Conservation (phyloP, 1,284 basidiomycete species). For the Trametes versicolor region DNA sequence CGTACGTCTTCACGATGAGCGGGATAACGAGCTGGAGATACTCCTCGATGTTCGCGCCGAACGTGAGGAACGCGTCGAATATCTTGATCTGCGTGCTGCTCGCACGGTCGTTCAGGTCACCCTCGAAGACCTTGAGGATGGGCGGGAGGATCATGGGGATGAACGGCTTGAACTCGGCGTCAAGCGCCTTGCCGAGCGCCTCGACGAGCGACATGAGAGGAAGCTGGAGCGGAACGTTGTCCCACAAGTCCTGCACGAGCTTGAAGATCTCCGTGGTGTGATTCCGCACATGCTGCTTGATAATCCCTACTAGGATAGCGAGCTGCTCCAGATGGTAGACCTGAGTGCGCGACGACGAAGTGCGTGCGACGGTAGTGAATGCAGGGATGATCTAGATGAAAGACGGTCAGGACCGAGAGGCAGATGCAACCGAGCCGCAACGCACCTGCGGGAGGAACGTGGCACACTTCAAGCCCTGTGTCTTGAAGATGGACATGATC, state of each 20-base stretch:
- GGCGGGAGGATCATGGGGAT: conserved; percentile 93
- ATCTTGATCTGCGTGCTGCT: conserved; percentile 89
- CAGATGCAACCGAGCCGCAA: not conserved
- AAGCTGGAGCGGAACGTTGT: conserved; percentile 86
- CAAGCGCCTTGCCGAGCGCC: conserved; percentile 93
- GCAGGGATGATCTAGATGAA: conserved; percentile 91
- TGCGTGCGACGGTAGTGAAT: conserved; percentile 90
- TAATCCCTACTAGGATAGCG: conserved; percentile 95
- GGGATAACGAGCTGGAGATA: conserved; percentile 98
- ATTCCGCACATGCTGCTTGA: conserved; percentile 97
- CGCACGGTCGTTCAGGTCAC: conserved; percentile 83
- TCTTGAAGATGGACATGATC: conserved; percentile 99
- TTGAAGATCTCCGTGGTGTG: conserved; percentile 87
- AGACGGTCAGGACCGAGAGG: conserved; percentile 20
- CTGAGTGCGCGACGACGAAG: conserved; percentile 84
- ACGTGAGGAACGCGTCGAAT: conserved; percentile 93
- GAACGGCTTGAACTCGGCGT: conserved; percentile 98
- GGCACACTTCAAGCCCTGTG: conserved; percentile 96
- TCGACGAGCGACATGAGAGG: conserved; percentile 96
- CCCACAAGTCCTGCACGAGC: conserved; percentile 91
- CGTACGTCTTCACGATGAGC: conserved; percentile 93
- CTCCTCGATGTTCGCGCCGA: conserved; percentile 97
- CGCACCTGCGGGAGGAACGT: conserved; percentile 92
- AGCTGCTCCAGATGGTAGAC: conserved; percentile 98
- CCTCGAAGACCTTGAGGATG: conserved; percentile 92